Base-by-base conservation (phyloP, 345 rosid genomes). In the Pistacia integerrima region DNA sequence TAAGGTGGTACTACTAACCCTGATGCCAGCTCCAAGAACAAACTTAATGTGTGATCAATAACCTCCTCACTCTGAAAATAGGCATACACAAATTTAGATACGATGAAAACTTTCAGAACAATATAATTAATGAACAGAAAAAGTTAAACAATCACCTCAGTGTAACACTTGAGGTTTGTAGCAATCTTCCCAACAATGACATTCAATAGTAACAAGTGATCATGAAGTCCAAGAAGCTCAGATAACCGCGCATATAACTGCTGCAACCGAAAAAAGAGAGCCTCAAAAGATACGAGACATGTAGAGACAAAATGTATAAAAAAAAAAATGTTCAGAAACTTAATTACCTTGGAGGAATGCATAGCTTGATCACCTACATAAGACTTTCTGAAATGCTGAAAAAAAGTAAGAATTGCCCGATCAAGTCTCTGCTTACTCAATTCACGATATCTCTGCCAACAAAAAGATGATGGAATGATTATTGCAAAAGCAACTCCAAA, bases 301-400 rank as follows among this genome's bases (percentile, higher is more conserved):
- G 18, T 16, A 71, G 68, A 70, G n/a, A 52, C 3, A 54, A 33
- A 36, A 3, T 25, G 18, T 33, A 16, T 16, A 30, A 62, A 25
- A 25, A 67, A 49, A 30, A 4, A 70, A 59, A 58, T 30, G 46
- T 41, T 73, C 57, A 69, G 33, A 64, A 48, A 72, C 30, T 70
- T 66, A 76, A 76, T 82, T 89, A 97, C 99, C 93, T 97, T 97
- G 63, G 98, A 90, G 68, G 99, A 92, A 83, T 97, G 98, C 87
- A 94, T 93, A 5, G 99, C 99, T 85, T 97, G 99, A 83, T 97
- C 99, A 75, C 99, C 99, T 33, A 97, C 94, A 74, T 97, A 97
- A 79, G 99, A 97, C 92, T 94, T 92, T 46, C 95, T 89, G 73
- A 97, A 97, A 88, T 97, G 90, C 88, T 97, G 99, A 83, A 97